Evolutionary conservation across 2,329 filamentous ascomycete genomes (phyloP).

Genomic region (Talaromyces islandicus): DNA sequence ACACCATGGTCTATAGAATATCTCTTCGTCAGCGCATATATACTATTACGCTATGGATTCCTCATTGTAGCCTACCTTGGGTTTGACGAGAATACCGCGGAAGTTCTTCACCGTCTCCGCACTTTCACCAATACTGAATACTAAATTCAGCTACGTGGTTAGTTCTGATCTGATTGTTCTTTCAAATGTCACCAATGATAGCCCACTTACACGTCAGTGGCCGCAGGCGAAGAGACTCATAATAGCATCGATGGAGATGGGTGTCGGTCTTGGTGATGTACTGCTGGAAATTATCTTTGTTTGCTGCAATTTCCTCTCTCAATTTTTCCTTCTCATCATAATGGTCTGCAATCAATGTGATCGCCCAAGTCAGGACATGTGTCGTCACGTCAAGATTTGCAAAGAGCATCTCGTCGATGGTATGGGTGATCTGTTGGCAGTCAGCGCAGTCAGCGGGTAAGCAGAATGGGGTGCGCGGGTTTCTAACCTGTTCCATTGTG

Average conservation of each 20-base stretch:
- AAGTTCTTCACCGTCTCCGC: background rate
- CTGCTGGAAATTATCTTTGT: background rate
- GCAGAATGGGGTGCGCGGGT: too few relatives aligned
- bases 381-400: conserved; percentile 45
- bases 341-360: conserved; percentile 30
- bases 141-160: background rate
- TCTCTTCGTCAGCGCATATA: background rate
- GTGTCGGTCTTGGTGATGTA: background rate
- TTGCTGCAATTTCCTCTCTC: background rate
- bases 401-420: conserved; percentile 43
- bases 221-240: conserved; percentile 20
- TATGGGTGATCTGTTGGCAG: conserved; percentile 32
- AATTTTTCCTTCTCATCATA: background rate
- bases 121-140: background rate
- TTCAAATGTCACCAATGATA: background rate
- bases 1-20: conserved; percentile 21
- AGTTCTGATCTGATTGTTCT: background rate
- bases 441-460: background rate
- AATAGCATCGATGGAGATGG: conserved; percentile 28
- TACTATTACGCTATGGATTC: background rate
- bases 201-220: background rate
- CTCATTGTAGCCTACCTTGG: background rate
- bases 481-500: background rate
- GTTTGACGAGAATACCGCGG: conserved; percentile 11
- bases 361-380: conserved; percentile 39